phyloP scores from a whole-genome alignment of 108 stramenopile species.

The Skeletonema grethae region DNA sequence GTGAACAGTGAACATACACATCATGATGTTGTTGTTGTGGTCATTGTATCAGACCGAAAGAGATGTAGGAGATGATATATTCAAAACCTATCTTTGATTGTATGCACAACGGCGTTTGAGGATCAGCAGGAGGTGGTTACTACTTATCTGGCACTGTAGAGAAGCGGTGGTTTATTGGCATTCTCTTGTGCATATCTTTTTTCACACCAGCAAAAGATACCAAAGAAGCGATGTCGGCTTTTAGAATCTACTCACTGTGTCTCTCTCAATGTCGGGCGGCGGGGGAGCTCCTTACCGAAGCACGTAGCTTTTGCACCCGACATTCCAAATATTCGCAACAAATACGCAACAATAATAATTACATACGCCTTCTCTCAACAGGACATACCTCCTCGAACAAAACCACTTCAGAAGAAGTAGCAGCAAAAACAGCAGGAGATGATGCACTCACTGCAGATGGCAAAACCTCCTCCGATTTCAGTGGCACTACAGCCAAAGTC shows the following conservation, averaged over 20 bases:
- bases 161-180: background rate
- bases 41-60: too few species aligned
- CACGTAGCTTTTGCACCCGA: background rate
- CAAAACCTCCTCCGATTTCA: background rate
- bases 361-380: background rate
- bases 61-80: too few species aligned
- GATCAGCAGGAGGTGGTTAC: too few species aligned
- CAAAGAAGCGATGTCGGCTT: too few species aligned
- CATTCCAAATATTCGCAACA: background rate
- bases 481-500: background rate
- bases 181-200: background rate
- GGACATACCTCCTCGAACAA: background rate
- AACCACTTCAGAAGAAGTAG: background rate
- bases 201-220: too few species aligned
- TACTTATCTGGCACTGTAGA: too few species aligned
- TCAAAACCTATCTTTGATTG: too few species aligned
- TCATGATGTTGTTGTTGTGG: too few species aligned
- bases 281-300: background rate
- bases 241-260: background rate
- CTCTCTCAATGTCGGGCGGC: background rate
- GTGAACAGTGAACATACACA: too few species aligned
- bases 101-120: too few species aligned
- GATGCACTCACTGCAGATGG: conserved; percentile 4
- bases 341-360: background rate
- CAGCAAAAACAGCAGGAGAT: background rate